A percentile compares a stretch with the other conserved stretches of the same genome.
These are phyloP conservation scores for Pharus latifolius DNA, from an alignment of 176 grass and related monocot genomes.

Conservation along the genomic window DNA sequence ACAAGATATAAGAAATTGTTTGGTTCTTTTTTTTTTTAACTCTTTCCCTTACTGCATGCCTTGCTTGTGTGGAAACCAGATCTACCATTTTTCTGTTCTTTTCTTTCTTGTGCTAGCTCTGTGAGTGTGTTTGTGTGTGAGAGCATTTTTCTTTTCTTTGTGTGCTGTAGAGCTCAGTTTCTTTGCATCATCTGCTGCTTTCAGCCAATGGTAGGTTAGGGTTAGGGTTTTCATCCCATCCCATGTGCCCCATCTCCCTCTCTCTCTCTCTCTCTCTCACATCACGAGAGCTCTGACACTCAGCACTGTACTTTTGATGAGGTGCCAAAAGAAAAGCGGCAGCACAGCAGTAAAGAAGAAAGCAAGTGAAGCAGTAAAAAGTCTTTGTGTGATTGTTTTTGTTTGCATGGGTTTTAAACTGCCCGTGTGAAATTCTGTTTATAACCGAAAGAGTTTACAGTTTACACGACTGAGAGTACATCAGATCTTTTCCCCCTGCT, in stretches of 20 bases:
- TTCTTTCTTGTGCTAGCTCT: conserved; percentile 7
- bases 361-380: too few relatives aligned
- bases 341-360: background rate
- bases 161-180: too few relatives aligned
- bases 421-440: too few relatives aligned
- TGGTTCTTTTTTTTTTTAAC: background rate
- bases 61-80: conserved; percentile 28
- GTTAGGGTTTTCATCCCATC: conserved; percentile 56
- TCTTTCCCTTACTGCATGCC: conserved; percentile 19
- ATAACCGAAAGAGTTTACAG: too few relatives aligned
- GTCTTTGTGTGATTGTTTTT: background rate
- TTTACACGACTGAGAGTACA: too few relatives aligned
- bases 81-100: background rate
- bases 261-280: background rate
- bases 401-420: background rate
- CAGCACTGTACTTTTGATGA: conserved; percentile 23
- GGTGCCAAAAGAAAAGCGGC: background rate
- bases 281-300: conserved; percentile 33
- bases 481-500: too few relatives aligned
- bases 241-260: conserved; percentile 1
- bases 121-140: conserved; percentile 7
- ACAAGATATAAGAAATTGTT: background rate
- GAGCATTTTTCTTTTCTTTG: too few relatives aligned
- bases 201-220: conserved; percentile 18
- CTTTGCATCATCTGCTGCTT: conserved; percentile 9